Base-by-base conservation (phyloP, 1,284 basidiomycete species). In the Pascua sp. region DNA sequence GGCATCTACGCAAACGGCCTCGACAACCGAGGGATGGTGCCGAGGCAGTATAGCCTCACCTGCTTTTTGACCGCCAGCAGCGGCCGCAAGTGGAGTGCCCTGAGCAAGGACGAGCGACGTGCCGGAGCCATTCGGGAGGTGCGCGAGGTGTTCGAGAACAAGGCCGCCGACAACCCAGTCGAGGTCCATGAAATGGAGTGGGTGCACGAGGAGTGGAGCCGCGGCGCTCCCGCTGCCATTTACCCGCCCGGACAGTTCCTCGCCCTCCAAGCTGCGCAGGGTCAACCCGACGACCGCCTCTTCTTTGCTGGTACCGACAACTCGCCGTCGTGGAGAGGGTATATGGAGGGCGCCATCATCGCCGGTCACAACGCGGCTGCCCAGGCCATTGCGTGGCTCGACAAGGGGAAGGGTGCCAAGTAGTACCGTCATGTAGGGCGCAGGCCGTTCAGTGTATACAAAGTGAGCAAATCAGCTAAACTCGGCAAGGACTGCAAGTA, bases 331-430 rank as follows among this genome's bases (percentile, higher is more conserved):
- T 48, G 49, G 42, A 39, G 17, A 15, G 59, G 59, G 32, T 57
- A 61, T 52, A 61, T 61, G 59, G 59, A 61, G 51, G 59, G 59
- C n/a, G 59, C 59, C 12, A 44, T 61, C 8, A 11, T 42, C 8
- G 40, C 49, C 2, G 49, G 49, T 32, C 24, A 32, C 24, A 32
- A 32, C 7, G 24, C 24, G 24, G 24, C 24, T 32, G 24, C 24
- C 24, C 24, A 32, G 24, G 24, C 24, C 24, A 32, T 32, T 32
- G 24, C 24, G 24, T 32, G 24, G 24, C 24, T 32, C 24, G 24
- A 32, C 24, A 32, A 32, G 24, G 24, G 24, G 24, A 32, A 32
- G 24, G 24, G 24, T 7, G 24, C 24, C 24, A 32, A 32, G 24
- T 32, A 32, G 24, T 32, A 32, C 24, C 24, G 24, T 32, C 7